phyloP scores from a whole-genome alignment of 441 rosid genomes.

The Eutrema salsugineum region DNA sequence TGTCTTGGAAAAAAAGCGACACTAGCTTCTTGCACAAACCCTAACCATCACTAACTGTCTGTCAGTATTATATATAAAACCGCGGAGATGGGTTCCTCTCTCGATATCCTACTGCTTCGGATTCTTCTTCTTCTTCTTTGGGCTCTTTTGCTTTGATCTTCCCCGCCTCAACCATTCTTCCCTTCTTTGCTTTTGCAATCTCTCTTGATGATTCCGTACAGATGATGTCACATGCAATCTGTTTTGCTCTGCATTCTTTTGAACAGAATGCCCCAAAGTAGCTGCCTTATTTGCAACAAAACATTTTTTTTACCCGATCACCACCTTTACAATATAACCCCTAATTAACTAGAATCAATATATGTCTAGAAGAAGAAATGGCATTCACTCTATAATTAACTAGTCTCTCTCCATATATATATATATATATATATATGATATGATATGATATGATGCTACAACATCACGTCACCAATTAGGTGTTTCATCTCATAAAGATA shows the following conservation, averaged over 20 bases:
- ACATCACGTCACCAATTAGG: no score
- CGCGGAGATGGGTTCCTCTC: not conserved
- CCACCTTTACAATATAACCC: no score
- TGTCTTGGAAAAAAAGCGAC: not conserved
- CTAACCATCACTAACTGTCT: no score
- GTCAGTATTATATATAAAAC: not conserved
- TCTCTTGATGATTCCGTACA: not conserved
- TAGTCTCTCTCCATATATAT: no score
- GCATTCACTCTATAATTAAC: no score
- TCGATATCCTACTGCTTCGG: not conserved
- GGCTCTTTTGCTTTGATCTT: not conserved
- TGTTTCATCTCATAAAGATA: no score
- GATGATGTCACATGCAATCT: constrained; percentile 10
- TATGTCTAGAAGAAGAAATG: no score
- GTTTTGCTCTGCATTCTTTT: not conserved
- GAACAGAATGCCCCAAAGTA: constrained; percentile 22
- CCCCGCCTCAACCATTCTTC: not conserved
- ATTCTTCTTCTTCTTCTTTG: not conserved
- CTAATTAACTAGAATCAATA: no score
- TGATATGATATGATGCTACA: no score
- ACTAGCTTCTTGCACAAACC: not conserved
- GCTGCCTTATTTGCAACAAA: not conserved
- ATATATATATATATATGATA: no score
- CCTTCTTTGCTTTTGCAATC: not conserved
- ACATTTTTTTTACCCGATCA: no score